Percentiles rank a stretch among this genome's conserved stretches.
Evolutionary conservation across 2,329 filamentous ascomycete species (phyloP).

Genomic region (Stenocarpella maydis): DNA sequence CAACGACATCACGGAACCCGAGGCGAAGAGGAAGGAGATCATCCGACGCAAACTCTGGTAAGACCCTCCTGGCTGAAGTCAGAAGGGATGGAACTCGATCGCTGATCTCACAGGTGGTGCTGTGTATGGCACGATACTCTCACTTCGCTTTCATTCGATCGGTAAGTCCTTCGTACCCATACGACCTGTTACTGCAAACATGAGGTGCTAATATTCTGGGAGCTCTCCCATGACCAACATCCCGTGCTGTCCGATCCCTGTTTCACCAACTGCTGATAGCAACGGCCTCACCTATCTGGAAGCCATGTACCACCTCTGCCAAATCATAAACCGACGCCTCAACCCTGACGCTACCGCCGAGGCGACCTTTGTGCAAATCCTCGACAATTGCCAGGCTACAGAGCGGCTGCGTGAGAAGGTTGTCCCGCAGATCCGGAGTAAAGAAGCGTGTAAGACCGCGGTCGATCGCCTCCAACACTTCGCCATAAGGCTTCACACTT

Average conservation of each 20-base stretch:
- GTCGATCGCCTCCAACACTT: slow-evolving; percentile 70
- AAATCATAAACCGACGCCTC: slow-evolving; percentile 65
- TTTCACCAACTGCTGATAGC: slow-evolving; percentile 50
- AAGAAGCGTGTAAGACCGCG: slow-evolving; percentile 70
- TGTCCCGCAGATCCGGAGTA: slow-evolving; percentile 62
- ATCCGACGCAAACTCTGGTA: slow-evolving; percentile 65
- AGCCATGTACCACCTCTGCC: slow-evolving; percentile 70
- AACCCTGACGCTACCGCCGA: slow-evolving; percentile 61
- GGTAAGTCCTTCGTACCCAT: slow-evolving; percentile 48
- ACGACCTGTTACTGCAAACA: not conserved
- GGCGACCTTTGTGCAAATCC: slow-evolving; percentile 62
- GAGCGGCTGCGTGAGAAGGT: slow-evolving; percentile 60
- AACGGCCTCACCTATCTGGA: slow-evolving; percentile 68
- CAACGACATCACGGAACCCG: slow-evolving; percentile 55
- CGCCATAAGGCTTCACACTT: slow-evolving; percentile 70
- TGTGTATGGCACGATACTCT: slow-evolving; percentile 73
- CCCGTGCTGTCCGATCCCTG: slow-evolving; percentile 62
- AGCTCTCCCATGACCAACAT: slow-evolving; percentile 71
- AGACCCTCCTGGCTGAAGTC: not conserved
- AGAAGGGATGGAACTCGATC: slow-evolving; percentile 26
- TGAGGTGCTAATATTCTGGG: not conserved
- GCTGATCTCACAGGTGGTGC: slow-evolving; percentile 56
- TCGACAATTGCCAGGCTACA: slow-evolving; percentile 64
- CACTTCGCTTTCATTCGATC: slow-evolving; percentile 71
- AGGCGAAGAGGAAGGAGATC: slow-evolving; percentile 60